Base-by-base conservation (phyloP, 116 monocot genomes). In the Papilionanthe hybrid region DNA sequence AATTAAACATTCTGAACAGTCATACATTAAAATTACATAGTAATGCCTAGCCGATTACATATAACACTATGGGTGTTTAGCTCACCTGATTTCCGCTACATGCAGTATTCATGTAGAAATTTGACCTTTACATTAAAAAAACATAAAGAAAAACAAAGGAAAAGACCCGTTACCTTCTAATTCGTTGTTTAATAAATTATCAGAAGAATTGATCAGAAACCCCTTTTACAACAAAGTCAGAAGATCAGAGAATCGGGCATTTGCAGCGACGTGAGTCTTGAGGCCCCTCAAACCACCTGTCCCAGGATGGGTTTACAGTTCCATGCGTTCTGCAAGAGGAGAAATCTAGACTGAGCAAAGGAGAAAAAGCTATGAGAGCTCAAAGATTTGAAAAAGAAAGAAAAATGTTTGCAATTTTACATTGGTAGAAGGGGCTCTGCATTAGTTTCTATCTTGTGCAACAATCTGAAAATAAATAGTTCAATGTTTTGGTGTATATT, bases 251-350 rank as follows among this genome's bases (percentile, higher is more conserved):
- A 17, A 90, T 81, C 88, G 85, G 85, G 82, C 93, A 96, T 79
- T 78, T 88, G 86, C 89, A 90, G 49, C 86, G 78, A 42, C 75
- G 87, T 18, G 82, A 44, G 41, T 93, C 86, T 82, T 88, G 86
- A 72, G 91, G 96, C 50, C 90, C 91, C 84, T 96, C 93, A 75
- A 96, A 96, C 96, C 96, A 96, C 37, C 85, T 75, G 48, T 96
- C 93, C 96, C 96, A 96, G 8, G 74, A 80, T 55, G 81, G 76
- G 32, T 83, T 87, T 13, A 66, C 57, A 56, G 93, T 91, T 77
- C 93, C 96, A 71, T 37, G 85, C 12, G 96, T 91, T 84, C 93
- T 96, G 90, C 58, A 25, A 82, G 74, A 67, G 55, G 53, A 43
- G 19, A 63, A 25, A 48, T 22, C 20, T 56, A 72, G 45, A 58